A percentile compares a stretch with the other conserved stretches of the same genome.
These are phyloP conservation scores for Sistotremastrum niveocremeum DNA, from an alignment of 768 basidiomycete species.

Conservation along the genomic window DNA sequence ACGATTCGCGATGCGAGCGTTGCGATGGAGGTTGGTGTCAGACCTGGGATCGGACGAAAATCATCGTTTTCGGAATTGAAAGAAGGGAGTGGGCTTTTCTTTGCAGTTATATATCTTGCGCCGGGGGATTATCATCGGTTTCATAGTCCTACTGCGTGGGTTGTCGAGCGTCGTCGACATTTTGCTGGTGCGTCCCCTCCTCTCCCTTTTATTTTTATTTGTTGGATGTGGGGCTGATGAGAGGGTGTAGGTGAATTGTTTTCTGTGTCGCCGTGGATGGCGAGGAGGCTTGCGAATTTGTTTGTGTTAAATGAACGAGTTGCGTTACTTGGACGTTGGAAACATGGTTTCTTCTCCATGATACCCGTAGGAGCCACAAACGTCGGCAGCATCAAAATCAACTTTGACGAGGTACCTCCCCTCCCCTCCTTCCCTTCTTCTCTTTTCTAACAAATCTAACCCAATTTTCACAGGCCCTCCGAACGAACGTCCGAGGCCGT, in stretches of 20 bases:
- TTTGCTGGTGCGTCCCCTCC: slow-evolving; percentile 58
- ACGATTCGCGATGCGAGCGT: slow-evolving; percentile 58
- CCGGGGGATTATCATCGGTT: slow-evolving; percentile 98
- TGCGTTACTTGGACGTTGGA: slow-evolving; percentile 88
- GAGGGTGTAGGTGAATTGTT: slow-evolving; percentile 65
- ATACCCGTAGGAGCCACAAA: slow-evolving; percentile 97
- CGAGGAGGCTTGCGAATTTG: slow-evolving; percentile 76
- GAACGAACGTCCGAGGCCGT: slow-evolving; percentile 74
- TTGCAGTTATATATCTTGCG: slow-evolving; percentile 92
- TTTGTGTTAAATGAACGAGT: slow-evolving; percentile 99
- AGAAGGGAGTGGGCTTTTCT: slow-evolving; percentile 77
- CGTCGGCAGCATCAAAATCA: slow-evolving; percentile 90
- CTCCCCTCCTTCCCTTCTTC: not conserved
- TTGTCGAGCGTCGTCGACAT: slow-evolving; percentile 89
- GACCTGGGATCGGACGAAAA: slow-evolving; percentile 23
- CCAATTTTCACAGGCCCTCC: too few species aligned
- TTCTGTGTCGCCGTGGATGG: slow-evolving; percentile 93
- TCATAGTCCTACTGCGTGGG: slow-evolving; percentile 93
- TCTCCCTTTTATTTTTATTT: not conserved
- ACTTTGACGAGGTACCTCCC: slow-evolving; percentile 71
- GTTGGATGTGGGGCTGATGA: not conserved
- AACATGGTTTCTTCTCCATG: slow-evolving; percentile 93
- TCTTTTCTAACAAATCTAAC: not conserved
- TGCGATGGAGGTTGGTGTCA: slow-evolving; percentile 56
- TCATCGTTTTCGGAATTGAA: slow-evolving; percentile 37